These are phyloP conservation scores for Phytopythium litorale DNA, from an alignment of 352 stramenopile species.

Conservation along the genomic window DNA sequence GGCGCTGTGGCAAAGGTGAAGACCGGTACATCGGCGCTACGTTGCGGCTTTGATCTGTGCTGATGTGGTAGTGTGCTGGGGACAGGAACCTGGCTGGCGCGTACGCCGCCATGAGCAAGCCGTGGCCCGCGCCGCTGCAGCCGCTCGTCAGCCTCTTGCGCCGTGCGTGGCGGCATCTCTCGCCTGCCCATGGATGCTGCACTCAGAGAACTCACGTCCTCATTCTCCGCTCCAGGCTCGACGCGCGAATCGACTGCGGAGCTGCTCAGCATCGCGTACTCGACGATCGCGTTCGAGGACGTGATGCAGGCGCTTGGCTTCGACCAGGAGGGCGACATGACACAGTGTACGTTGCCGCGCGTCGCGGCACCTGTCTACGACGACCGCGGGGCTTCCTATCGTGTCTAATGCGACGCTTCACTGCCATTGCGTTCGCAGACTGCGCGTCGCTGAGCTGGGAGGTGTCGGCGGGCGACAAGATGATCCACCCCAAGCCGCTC, in stretches of 20 bases:
- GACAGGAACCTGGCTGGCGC: slow-evolving; percentile 42
- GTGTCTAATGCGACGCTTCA: slow-evolving; percentile 1
- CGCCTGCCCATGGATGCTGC: background rate
- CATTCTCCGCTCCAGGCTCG: slow-evolving; percentile 26
- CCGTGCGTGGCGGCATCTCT: slow-evolving; percentile 25
- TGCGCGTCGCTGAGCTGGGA: slow-evolving; percentile 47
- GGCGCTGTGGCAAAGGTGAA: slow-evolving; percentile 54
- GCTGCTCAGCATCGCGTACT: slow-evolving; percentile 61
- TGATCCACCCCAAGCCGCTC: slow-evolving; percentile 48
- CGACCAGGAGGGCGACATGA: slow-evolving; percentile 29
- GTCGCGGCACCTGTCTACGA: background rate
- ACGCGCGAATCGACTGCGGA: slow-evolving; percentile 45
- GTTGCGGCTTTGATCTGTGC: background rate
- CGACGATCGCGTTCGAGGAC: slow-evolving; percentile 49
- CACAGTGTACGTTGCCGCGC: slow-evolving; percentile 34
- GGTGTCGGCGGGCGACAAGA: slow-evolving; percentile 24
- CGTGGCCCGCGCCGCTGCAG: slow-evolving; percentile 37
- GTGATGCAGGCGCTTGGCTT: slow-evolving; percentile 45
- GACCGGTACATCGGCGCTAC: background rate
- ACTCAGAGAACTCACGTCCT: background rate
- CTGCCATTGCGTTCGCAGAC: slow-evolving; percentile 19
- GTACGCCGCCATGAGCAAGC: slow-evolving; percentile 51
- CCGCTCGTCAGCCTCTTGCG: slow-evolving; percentile 40
- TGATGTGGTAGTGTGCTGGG: background rate
- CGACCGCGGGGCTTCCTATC: background rate